Percentiles rank a stretch among this genome's conserved stretches.
Evolutionary conservation across 2,329 filamentous ascomycete species (phyloP).

Genomic region (Sporothrix schenckii): DNA sequence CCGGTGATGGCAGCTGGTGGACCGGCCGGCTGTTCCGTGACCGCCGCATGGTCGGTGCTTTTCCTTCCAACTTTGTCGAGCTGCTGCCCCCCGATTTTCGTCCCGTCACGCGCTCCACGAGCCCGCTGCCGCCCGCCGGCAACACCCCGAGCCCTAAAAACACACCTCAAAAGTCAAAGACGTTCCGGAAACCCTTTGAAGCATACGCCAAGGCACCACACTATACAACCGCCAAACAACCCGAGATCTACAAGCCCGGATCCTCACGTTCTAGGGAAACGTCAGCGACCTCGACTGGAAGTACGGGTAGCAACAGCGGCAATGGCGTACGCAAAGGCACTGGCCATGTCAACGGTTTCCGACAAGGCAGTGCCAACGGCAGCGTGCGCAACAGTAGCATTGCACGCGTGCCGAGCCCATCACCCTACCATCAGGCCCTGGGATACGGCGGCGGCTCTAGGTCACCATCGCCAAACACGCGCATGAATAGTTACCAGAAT

Average conservation of each 20-base stretch:
- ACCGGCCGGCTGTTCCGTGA: slow-evolving; percentile 89
- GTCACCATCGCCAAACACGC: slow-evolving; percentile 38
- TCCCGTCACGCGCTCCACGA: slow-evolving; percentile 66
- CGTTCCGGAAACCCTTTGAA: slow-evolving; percentile 68
- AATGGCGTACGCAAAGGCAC: slow-evolving; percentile 36
- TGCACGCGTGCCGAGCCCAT: slow-evolving; percentile 26
- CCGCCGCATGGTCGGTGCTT: slow-evolving; percentile 85
- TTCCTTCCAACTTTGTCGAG: slow-evolving; percentile 97
- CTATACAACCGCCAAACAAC: slow-evolving; percentile 65
- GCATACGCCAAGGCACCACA: slow-evolving; percentile 68
- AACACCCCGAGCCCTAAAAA: slow-evolving; percentile 59
- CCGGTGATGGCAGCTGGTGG: slow-evolving; percentile 98
- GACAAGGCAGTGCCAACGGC: slow-evolving; percentile 25
- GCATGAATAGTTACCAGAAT: slow-evolving; percentile 24
- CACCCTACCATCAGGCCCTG: slow-evolving; percentile 35
- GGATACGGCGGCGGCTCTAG: slow-evolving; percentile 39
- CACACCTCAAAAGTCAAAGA: slow-evolving; percentile 62
- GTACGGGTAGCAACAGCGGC: slow-evolving; percentile 38
- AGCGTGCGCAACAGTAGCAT: slow-evolving; percentile 19
- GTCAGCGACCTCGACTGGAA: slow-evolving; percentile 47
- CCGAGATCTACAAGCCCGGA: slow-evolving; percentile 57
- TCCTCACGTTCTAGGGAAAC: slow-evolving; percentile 47
- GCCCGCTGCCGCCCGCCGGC: slow-evolving; percentile 58
- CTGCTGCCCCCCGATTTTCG: slow-evolving; percentile 83
- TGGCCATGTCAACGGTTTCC: slow-evolving; percentile 28